These are phyloP conservation scores for Pelargonium myrrhifolium DNA, from an alignment of 441 rosid genomes.

Conservation along the genomic window DNA sequence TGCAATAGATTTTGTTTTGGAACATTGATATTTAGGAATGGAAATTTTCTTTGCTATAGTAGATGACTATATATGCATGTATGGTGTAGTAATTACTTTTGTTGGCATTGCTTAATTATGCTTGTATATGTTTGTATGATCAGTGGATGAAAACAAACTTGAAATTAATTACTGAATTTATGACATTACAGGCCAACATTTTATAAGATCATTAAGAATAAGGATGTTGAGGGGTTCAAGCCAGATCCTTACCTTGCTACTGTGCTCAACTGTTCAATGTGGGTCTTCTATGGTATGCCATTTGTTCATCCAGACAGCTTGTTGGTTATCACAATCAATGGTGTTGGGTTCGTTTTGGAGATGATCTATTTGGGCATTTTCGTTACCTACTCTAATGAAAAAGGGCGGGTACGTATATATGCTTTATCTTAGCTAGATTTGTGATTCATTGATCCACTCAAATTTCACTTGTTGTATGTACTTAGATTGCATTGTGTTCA, in stretches of 20 bases:
- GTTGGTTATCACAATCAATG: conserved; percentile 58
- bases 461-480: not conserved
- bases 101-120: not conserved
- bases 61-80: not conserved
- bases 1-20: not conserved
- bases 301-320: conserved; percentile 51
- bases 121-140: not conserved
- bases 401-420: conserved; percentile 30
- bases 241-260: conserved; percentile 51
- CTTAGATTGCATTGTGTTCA: not conserved
- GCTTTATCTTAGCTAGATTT: not conserved
- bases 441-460: no score
- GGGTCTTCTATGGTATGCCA: conserved; percentile 71
- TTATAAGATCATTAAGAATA: conserved; percentile 37
- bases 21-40: not conserved
- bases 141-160: not conserved
- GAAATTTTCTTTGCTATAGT: not conserved
- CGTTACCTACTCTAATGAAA: conserved; percentile 27
- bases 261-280: conserved; percentile 53
- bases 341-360: conserved; percentile 43
- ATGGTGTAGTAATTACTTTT: not conserved
- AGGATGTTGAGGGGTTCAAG: conserved; percentile 62
- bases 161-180: not conserved
- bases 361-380: conserved; percentile 33
- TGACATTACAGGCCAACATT: conserved; percentile 47